Evolutionary conservation across 2,329 filamentous ascomycete genomes (phyloP), one percentile per base, ranked within the genome.

Genomic region (Diaporthe sp.): DNA sequence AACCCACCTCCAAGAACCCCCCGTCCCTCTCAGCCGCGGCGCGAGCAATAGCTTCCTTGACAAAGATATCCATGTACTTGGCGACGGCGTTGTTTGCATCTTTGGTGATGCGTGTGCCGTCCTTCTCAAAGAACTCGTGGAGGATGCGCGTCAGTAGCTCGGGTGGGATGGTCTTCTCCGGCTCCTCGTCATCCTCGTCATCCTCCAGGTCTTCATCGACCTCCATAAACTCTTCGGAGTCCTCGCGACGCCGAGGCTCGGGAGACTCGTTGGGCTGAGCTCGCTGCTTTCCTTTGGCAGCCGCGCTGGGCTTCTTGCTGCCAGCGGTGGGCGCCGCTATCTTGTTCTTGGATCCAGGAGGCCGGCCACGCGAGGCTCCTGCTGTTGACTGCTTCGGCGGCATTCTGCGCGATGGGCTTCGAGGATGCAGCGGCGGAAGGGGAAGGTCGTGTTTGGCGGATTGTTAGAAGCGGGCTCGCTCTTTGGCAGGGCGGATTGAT

Each of bases 21-120:
- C 91, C 88, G 44, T 87, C 87, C 81, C 93, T 92, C 86, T 95
- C 94, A 75, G 92, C 91, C 13, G 92, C 91, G 53, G 94, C 92
- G 81, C 96, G 86, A 22, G 95, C 95, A 82, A 98, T 92, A 1
- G 95, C 95, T 86, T 98, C 96, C 77, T 94, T 90, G 72, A 98
- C 94, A 85, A 98, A 98, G 0, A 96, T 91, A 84, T 98, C 95
- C 84, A 98, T 90, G 82, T 98, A 98, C 85, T 93, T 95, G 20
- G 92, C 93, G 75, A 96, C 90, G 1, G 95, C 90, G 9, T 87
- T 89, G 82, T 96, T 94, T 5, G 95, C 95, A 81, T 95, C 94
- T 80, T 91, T 92, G 10, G 92, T 92, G 78, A 98, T 92, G 79
- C 93, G 89, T 34, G 94, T 96, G 74, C 90, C 89, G 67, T 93